Percentiles rank a stretch among this genome's conserved stretches.
Evolutionary conservation across 2,329 filamentous ascomycete genomes (phyloP).

Genomic region (Phyllosticta capitalensis): DNA sequence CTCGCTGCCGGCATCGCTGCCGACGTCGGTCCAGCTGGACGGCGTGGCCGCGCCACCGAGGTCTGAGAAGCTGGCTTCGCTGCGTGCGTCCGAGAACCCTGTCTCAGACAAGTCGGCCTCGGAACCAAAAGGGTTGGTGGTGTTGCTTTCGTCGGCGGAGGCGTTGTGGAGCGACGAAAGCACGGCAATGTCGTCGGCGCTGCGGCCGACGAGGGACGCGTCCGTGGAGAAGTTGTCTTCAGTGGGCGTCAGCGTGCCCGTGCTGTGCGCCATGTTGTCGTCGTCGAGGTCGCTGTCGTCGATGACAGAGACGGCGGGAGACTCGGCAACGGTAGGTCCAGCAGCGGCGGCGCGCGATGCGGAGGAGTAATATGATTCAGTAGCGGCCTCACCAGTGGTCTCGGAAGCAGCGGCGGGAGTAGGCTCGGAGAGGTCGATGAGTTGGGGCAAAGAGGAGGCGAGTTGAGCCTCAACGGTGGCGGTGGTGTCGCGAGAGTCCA

Average conservation of each 20-base stretch:
- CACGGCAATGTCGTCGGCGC: conserved; percentile 26
- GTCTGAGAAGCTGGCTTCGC: conserved; percentile 25
- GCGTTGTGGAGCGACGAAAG: conserved; percentile 14
- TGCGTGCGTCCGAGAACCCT: conserved; percentile 27
- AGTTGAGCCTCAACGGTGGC: conserved; percentile 20
- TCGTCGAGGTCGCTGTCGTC: conserved; percentile 15
- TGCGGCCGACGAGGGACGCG: conserved; percentile 18
- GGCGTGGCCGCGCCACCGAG: conserved; percentile 27
- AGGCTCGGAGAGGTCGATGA: conserved; percentile 24
- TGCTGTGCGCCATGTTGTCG: conserved; percentile 18
- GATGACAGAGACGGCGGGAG: conserved; percentile 8
- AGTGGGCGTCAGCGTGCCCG: conserved; percentile 29
- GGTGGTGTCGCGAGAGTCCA: conserved; percentile 22
- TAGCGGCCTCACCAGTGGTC: not conserved
- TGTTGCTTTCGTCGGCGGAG: conserved; percentile 20
- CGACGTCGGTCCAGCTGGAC: conserved; percentile 31
- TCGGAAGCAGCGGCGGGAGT: not conserved
- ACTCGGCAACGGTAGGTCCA: conserved; percentile 10
- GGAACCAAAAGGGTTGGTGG: conserved; percentile 15
- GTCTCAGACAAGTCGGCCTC: conserved; percentile 24
- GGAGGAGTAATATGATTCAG: conserved; percentile 27
- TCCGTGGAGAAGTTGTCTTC: conserved; percentile 24
- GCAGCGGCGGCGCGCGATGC: conserved; percentile 11
- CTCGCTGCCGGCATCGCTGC: conserved; percentile 31
- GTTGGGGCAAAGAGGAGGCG: conserved; percentile 13